Percentiles rank a stretch among this genome's conserved stretches.
Evolutionary conservation across 257 asterid species (phyloP).

Genomic region (Capsicum rhomboideum): DNA sequence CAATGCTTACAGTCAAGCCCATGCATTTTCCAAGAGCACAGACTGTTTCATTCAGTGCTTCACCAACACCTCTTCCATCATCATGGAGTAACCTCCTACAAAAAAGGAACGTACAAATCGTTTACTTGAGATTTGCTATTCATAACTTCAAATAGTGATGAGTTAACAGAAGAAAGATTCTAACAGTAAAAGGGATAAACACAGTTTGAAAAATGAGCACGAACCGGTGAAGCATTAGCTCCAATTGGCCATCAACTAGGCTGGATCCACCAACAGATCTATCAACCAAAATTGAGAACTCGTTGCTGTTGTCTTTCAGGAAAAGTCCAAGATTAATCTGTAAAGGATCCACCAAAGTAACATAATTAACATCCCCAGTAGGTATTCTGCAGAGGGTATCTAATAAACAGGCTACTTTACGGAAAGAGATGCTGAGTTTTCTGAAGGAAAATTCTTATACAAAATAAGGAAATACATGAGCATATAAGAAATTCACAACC

Average conservation of each 20-base stretch:
- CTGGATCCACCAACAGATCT: constrained; percentile 96
- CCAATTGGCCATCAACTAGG: constrained; percentile 73
- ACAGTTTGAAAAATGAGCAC: background rate
- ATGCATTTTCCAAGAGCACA: constrained; percentile 46
- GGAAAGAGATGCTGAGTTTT: background rate
- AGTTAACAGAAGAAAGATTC: background rate
- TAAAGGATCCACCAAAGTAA: background rate
- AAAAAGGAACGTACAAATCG: constrained; percentile 3
- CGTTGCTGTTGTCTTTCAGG: constrained; percentile 64
- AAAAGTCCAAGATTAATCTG: constrained; percentile 93
- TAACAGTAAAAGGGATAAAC: background rate
- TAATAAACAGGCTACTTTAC: background rate
- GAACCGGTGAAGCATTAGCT: constrained; percentile 92
- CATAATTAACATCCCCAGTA: background rate
- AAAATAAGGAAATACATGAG: background rate
- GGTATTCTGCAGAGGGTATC: background rate
- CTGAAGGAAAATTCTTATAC: background rate
- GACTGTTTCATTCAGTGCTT: constrained; percentile 82
- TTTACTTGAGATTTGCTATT: background rate
- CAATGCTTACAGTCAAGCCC: constrained; percentile 72
- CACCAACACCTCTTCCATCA: constrained; percentile 86
- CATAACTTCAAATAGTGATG: background rate
- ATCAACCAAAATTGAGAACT: constrained; percentile 88
- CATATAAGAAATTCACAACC: background rate
- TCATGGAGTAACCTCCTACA: constrained; percentile 84